Percentiles rank a stretch among this genome's conserved stretches.
Evolutionary conservation across 139 green algal genomes (phyloP).

Genomic region (Pleodorina starrii): DNA sequence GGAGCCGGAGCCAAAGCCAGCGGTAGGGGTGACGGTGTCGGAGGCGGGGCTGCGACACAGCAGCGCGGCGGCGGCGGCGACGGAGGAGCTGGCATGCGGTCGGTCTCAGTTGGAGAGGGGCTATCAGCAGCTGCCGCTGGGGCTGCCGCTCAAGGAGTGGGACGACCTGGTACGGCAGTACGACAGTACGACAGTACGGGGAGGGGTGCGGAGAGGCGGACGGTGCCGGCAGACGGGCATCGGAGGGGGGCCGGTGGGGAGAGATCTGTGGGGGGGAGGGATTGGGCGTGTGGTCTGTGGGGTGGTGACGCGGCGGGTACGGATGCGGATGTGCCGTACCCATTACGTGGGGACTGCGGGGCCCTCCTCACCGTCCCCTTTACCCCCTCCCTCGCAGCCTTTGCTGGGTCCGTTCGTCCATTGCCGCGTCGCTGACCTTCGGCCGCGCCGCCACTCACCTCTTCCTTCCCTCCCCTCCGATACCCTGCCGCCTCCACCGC

Average conservation of each 20-base stretch:
- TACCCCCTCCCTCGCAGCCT: no score
- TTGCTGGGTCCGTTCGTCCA: no score
- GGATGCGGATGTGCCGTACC: background rate
- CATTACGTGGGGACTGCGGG: no score
- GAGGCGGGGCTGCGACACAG: background rate
- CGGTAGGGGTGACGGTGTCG: background rate
- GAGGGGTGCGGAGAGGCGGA: background rate
- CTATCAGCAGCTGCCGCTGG: conserved; percentile 38
- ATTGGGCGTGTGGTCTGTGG: no score
- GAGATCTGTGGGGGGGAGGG: background rate
- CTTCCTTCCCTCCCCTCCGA: background rate
- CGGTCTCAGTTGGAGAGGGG: conserved; percentile 33
- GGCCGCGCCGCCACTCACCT: no score
- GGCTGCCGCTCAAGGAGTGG: conserved; percentile 5
- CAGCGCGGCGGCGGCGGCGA: background rate
- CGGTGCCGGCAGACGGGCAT: no score
- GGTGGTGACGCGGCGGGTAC: background rate
- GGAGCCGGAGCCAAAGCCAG: background rate
- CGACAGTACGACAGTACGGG: no score
- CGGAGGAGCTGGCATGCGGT: background rate
- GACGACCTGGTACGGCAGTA: conserved; percentile 27
- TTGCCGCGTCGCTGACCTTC: no score
- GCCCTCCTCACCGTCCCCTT: no score
- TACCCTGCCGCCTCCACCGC: no score
- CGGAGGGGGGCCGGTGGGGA: background rate